Conservation (phyloP, 169 alveolate species). For the Toxoplasma gondii region DNA sequence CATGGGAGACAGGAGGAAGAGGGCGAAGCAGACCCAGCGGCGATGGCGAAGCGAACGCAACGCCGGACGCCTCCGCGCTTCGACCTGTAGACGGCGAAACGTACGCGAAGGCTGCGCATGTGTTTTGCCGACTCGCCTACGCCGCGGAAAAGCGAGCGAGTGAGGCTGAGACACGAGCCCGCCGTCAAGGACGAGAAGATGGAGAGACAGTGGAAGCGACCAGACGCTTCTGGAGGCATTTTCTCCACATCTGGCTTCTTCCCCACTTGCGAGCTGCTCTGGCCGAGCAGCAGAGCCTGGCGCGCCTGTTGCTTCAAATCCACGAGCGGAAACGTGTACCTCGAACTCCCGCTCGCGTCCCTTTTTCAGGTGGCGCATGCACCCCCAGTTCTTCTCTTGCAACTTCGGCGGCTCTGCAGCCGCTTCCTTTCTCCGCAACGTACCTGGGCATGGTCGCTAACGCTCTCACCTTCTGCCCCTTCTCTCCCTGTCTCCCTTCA, state of each 20-base stretch:
- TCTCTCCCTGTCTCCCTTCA: background rate
- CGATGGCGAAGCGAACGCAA: too few relatives aligned
- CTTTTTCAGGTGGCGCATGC: background rate
- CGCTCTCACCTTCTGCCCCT: slow-evolving; percentile 19
- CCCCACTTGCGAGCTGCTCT: slow-evolving; percentile 15
- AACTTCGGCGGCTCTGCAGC: background rate
- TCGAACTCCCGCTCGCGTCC: background rate
- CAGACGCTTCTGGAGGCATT: background rate
- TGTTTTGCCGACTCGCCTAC: slow-evolving; percentile 2
- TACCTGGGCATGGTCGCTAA: slow-evolving; percentile 22
- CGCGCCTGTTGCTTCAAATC: background rate
- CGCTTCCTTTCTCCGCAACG: slow-evolving; percentile 18
- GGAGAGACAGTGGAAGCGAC: background rate
- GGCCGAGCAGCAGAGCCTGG: background rate
- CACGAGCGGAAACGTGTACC: background rate
- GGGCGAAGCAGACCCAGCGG: too few relatives aligned
- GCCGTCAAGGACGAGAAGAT: background rate
- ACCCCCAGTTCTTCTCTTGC: background rate
- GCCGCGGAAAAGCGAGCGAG: background rate
- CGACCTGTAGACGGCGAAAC: slow-evolving; percentile 15
- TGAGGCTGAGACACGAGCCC: too few relatives aligned
- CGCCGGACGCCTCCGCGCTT: background rate
- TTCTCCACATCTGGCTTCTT: background rate
- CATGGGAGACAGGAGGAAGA: too few relatives aligned
- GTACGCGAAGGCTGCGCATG: slow-evolving; percentile 42